Base-by-base conservation (phyloP, 148 eudicot genomes). In the Spergularia bocconei region DNA sequence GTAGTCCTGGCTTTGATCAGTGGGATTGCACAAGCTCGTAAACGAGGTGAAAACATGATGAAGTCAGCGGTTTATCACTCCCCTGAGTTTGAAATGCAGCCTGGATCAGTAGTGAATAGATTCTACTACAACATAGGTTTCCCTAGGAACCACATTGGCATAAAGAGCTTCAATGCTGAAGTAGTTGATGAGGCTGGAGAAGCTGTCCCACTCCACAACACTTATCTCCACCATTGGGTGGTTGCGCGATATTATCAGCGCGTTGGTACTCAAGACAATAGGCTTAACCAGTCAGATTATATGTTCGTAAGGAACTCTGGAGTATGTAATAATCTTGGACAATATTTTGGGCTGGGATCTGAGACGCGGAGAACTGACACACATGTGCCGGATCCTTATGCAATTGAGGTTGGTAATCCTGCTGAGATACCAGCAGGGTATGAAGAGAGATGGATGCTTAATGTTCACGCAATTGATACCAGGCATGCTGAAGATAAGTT, bases 381-480 rank as follows among this genome's bases (percentile, higher is more conserved):
- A 21, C 39, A 81, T 29, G 77, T 90, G 14, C 97, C 98, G 10
- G 91, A 88, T 60, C 91, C 89, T 33, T 84, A 87, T 44, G 93
- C 89, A 19, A 85, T 90, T 25, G 96, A 90, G 78, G 83, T 85
- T 47, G 98, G 98, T 44, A 86, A 55, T 17, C 59, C 17, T 56
- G 75, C 71, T 16, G 86, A 89, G 53, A 63, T 90, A 61, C 98
- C 98, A 29, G 61, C 61, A 6, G 98, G 98, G 10, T 92, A 82
- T 74, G 98, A 92, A 72, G 97, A 92, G 75, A 83, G 44, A 75
- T 94, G 98, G 97, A 0, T 92, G 79, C 75, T 94, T 47, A 92
- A 91, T 79, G 85, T 94, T 75, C 98, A 94, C 54, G 97, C 97
- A 1, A 94, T 94, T 78, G 98, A 94, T 79, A 94, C 98, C 3